A percentile compares a stretch with the other conserved stretches of the same genome.
Conservation (phyloP, 139 green algal genomes). For the Volvox reticuliferus region DNA sequence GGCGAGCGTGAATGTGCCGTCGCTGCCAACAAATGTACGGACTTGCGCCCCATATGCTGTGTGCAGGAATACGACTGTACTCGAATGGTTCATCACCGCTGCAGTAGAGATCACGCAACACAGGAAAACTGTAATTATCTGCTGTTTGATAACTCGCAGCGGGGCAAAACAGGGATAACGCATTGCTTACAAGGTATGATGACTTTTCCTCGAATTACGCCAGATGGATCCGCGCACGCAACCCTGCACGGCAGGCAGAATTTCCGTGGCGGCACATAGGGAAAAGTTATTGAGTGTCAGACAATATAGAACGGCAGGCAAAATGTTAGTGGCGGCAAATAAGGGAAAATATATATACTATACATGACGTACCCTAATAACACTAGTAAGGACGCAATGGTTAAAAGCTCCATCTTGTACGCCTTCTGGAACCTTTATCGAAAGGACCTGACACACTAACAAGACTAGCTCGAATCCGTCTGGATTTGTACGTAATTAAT, state of each 20-base stretch:
- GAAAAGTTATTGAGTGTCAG: too few relatives aligned
- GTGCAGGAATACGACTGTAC: conserved; percentile 30
- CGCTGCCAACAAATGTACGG: conserved; percentile 41
- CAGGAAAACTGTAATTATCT: neutral
- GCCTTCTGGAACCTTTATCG: neutral
- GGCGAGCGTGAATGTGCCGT: conserved; percentile 55
- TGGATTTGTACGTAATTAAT: too few relatives aligned
- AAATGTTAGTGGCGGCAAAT: neutral
- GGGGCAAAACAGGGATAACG: too few relatives aligned
- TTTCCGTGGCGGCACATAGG: neutral
- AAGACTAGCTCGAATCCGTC: neutral
- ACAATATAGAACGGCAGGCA: too few relatives aligned
- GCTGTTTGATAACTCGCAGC: too few relatives aligned
- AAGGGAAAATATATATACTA: neutral
- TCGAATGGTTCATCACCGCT: neutral
- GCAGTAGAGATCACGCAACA: neutral
- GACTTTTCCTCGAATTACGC: neutral
- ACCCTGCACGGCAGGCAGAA: neutral
- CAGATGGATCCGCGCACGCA: neutral
- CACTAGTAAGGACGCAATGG: neutral
- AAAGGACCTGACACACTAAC: neutral
- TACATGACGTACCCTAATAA: neutral
- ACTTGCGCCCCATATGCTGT: conserved; percentile 45
- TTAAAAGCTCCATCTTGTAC: neutral
- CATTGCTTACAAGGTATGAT: conserved; percentile 19